A percentile compares a stretch with the other conserved stretches of the same genome.
Conservation (phyloP, 495 filamentous ascomycete species). For the Xylaria acuta region DNA sequence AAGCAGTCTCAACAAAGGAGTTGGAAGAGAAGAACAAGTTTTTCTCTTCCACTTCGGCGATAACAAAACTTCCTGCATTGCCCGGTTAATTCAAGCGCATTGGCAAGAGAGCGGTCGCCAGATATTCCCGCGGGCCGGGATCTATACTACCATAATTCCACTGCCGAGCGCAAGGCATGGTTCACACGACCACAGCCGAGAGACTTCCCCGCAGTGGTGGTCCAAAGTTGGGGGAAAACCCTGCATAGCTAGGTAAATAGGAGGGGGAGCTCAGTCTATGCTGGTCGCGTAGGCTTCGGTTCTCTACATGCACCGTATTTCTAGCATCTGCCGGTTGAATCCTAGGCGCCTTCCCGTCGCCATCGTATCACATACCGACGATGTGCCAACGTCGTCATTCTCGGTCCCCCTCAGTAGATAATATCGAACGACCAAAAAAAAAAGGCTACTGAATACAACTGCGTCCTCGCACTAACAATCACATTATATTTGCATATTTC, state of each 20-base stretch:
- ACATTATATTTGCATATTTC: not conserved
- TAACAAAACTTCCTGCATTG: constrained; percentile 11
- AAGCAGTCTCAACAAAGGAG: not conserved
- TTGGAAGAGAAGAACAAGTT: not conserved
- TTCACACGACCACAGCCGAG: constrained; percentile 11
- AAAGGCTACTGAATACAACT: not conserved
- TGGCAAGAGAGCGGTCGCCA: not conserved
- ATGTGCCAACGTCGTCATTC: not conserved
- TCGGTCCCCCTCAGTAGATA: not conserved
- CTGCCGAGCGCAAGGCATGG: constrained; percentile 17
- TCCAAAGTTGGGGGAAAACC: constrained; percentile 10
- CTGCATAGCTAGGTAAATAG: constrained; percentile 12
- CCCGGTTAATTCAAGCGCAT: constrained; percentile 19
- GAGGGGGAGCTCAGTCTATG: not conserved
- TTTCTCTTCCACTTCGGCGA: not conserved
- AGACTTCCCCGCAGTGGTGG: constrained; percentile 21
- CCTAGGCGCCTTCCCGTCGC: not conserved
- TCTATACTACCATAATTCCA: constrained; percentile 7
- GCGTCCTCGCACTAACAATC: not conserved
- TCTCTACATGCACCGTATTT: not conserved
- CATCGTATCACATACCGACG: not conserved
- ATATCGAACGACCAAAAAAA: not conserved
- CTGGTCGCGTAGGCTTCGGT: not conserved
- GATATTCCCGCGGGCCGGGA: not conserved
- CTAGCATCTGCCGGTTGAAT: constrained; percentile 15